Conservation (phyloP, 2,329 filamentous ascomycete genomes). For the Fusarium sp. region DNA sequence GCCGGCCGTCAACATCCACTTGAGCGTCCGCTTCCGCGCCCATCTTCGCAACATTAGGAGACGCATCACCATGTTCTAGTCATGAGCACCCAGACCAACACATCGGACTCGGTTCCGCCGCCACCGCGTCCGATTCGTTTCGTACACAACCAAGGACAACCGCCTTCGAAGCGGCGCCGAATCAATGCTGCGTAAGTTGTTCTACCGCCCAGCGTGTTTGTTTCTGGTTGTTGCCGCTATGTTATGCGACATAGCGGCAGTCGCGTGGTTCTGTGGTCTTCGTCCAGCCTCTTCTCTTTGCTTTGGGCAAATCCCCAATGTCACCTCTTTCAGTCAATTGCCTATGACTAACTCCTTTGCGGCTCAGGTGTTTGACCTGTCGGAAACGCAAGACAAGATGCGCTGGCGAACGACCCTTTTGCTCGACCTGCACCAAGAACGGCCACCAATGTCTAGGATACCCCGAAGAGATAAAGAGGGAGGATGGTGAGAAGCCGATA, state of each 20-base stretch:
- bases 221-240: background rate
- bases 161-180: conserved; percentile 82
- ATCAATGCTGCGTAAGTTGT: conserved; percentile 81
- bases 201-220: conserved; percentile 1
- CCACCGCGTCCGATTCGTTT: conserved; percentile 78
- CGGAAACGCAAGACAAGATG: conserved; percentile 83
- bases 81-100: conserved; percentile 64
- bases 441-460: conserved; percentile 80
- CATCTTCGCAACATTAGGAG: conserved; percentile 23
- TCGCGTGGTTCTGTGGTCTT: conserved; percentile 4
- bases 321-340: background rate
- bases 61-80: conserved; percentile 57
- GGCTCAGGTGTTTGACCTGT: conserved; percentile 63
- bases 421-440: conserved; percentile 80
- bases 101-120: conserved; percentile 57
- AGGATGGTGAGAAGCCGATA: conserved; percentile 50
- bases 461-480: conserved; percentile 67
- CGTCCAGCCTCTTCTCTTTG: background rate
- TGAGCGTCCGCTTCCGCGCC: conserved; percentile 29
- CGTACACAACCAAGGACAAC: conserved; percentile 85
- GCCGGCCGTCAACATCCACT: conserved; percentile 24
- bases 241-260: background rate
- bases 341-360: conserved; percentile 37
- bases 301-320: background rate
- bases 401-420: conserved; percentile 79